Evolutionary conservation across 2,329 filamentous ascomycete genomes (phyloP).

Genomic region (Fusarium goolgardi): DNA sequence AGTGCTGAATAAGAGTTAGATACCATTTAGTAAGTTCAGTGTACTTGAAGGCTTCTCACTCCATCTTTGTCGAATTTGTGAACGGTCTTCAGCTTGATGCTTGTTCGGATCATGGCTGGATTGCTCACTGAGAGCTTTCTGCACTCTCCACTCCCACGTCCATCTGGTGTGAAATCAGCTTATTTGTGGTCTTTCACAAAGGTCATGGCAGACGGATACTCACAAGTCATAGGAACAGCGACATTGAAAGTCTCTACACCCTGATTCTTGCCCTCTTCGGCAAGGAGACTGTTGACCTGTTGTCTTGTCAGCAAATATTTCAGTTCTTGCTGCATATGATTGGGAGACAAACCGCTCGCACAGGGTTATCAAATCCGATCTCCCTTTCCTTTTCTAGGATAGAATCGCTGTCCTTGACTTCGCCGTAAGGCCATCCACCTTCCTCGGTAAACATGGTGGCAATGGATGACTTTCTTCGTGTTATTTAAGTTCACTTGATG

Average conservation of each 20-base stretch:
- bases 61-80: constrained; percentile 51
- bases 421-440: constrained; percentile 49
- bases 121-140: constrained; percentile 52
- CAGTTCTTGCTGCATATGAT: background rate
- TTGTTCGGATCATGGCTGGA: constrained; percentile 47
- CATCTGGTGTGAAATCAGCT: constrained; percentile 44
- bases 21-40: accelerated
- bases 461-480: constrained; percentile 44
- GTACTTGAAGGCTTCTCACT: constrained; percentile 39
- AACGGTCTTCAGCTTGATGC: constrained; percentile 46
- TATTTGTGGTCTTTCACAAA: accelerated
- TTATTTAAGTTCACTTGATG: background rate
- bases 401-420: constrained; percentile 48
- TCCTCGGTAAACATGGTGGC: constrained; percentile 44
- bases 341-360: constrained; percentile 47
- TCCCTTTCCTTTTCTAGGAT: constrained; percentile 49
- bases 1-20: constrained; percentile 35
- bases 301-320: background rate
- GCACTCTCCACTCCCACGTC: constrained; percentile 49
- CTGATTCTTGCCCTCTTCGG: constrained; percentile 46
- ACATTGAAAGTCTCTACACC: constrained; percentile 50
- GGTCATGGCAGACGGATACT: constrained; percentile 2
- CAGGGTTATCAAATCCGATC: constrained; percentile 42
- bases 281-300: constrained; percentile 48
- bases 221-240: constrained; percentile 47